These are phyloP conservation scores for Fusarium sp. DNA, from an alignment of 2,329 filamentous ascomycete genomes.

Conservation along the genomic window DNA sequence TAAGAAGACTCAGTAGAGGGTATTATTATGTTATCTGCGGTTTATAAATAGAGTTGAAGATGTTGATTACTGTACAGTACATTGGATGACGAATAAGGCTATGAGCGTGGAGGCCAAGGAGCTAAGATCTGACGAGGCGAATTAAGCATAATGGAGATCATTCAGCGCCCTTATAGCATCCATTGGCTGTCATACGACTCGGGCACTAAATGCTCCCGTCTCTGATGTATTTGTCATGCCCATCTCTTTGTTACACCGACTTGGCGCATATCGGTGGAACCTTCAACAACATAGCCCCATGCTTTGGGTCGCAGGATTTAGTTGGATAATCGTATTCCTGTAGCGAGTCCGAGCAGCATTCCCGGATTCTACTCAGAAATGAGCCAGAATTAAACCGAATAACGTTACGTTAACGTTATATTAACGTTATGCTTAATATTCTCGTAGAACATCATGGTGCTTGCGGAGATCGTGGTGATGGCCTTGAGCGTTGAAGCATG, in stretches of 20 bases:
- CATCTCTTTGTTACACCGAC: slow-evolving; percentile 21
- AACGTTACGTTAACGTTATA: background rate
- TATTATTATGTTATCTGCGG: background rate
- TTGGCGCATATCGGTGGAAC: background rate
- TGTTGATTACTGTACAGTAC: background rate
- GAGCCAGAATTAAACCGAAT: background rate
- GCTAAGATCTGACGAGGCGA: background rate
- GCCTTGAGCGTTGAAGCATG: fast-evolving
- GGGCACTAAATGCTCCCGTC: background rate
- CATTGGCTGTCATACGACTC: background rate
- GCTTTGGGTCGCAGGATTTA: fast-evolving
- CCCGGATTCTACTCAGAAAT: background rate
- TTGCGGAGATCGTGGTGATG: background rate
- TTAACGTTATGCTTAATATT: background rate
- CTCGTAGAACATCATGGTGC: background rate
- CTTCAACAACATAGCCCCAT: background rate
- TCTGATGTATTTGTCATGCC: slow-evolving; percentile 33
- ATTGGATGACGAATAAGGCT: background rate
- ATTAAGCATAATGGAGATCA: slow-evolving; percentile 8
- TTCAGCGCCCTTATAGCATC: background rate
- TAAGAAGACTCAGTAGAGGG: slow-evolving; percentile 24
- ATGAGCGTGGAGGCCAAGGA: background rate
- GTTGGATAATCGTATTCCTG: background rate
- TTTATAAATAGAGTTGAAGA: background rate
- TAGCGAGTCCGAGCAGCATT: fast-evolving